phyloP scores from a whole-genome alignment of 2,329 filamentous ascomycete genomes.

The Mycosphaerella arachidis region DNA sequence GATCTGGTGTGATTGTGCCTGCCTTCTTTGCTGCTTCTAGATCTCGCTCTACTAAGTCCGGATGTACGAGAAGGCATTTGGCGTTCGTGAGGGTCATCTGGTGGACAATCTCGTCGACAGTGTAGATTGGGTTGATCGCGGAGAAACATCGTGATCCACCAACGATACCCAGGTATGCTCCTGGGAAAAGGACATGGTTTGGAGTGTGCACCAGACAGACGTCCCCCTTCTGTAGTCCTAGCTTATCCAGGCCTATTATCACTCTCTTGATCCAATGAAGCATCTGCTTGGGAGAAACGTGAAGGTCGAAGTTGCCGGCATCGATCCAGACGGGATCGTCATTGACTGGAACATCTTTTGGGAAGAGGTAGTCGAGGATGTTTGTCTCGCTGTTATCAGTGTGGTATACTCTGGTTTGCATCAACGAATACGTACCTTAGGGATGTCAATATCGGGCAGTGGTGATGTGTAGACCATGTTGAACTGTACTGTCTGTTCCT shows the following conservation, averaged over 20 bases:
- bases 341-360: constrained; percentile 32
- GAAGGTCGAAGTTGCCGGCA: constrained; percentile 43
- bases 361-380: constrained; percentile 38
- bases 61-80: constrained; percentile 44
- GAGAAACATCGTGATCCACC: constrained; percentile 53
- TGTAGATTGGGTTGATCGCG: constrained; percentile 50
- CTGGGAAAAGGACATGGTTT: constrained; percentile 54
- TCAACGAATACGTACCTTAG: constrained; percentile 15
- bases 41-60: constrained; percentile 45
- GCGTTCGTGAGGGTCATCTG: constrained; percentile 42
- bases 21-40: constrained; percentile 49
- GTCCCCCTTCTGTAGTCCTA: constrained; percentile 47
- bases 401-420: neutral
- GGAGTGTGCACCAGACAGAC: constrained; percentile 52
- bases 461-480: constrained; percentile 26
- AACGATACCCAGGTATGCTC: constrained; percentile 51
- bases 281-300: constrained; percentile 46
- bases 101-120: constrained; percentile 49
- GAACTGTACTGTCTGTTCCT: neutral
- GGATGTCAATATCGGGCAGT: constrained; percentile 26
- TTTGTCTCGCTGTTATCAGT: constrained; percentile 26
- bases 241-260: constrained; percentile 45
- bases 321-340: constrained; percentile 53
- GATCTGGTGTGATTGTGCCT: constrained; percentile 40
- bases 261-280: constrained; percentile 51